Percentiles rank a stretch among this genome's conserved stretches.
phyloP scores from a whole-genome alignment of 129 eudicot species.

The Centella asiatica region DNA sequence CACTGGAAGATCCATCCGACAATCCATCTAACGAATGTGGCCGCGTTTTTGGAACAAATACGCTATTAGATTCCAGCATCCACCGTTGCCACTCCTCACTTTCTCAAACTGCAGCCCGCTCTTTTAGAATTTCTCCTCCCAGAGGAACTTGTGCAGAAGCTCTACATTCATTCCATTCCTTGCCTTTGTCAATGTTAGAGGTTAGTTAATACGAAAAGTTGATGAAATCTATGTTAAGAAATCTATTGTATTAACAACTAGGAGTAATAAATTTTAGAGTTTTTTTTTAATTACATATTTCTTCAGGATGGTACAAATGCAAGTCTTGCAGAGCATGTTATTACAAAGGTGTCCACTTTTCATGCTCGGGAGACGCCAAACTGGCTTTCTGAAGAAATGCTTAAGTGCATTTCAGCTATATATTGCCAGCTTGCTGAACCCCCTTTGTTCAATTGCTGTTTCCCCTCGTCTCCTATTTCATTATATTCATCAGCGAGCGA shows the following conservation, averaged over 20 bases:
- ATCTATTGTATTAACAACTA: neutral
- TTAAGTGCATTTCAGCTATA: constrained; percentile 60
- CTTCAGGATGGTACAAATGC: constrained; percentile 32
- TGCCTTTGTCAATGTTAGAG: constrained; percentile 76
- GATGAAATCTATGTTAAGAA: neutral
- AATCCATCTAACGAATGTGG: constrained; percentile 22
- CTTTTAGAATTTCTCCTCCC: constrained; percentile 48
- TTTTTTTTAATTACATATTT: neutral
- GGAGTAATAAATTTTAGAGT: constrained; percentile 1
- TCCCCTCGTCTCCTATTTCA: constrained; percentile 49
- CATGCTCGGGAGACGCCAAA: constrained; percentile 45
- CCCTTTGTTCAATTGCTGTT: constrained; percentile 39
- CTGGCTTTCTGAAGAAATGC: constrained; percentile 77
- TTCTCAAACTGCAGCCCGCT: constrained; percentile 37
- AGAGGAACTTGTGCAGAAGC: constrained; percentile 40
- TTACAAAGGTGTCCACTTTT: constrained; percentile 22
- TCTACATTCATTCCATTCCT: constrained; percentile 61
- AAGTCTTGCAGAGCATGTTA: constrained; percentile 47
- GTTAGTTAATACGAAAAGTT: constrained; percentile 21
- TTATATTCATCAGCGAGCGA: constrained; percentile 40
- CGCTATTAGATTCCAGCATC: constrained; percentile 46
- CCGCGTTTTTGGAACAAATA: too few relatives aligned
- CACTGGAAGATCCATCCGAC: constrained; percentile 18
- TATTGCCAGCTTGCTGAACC: constrained; percentile 68
- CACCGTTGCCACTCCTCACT: constrained; percentile 73